Percentiles rank a stretch among this genome's conserved stretches.
These are phyloP conservation scores for Xylaria cubensis DNA, from an alignment of 495 filamentous ascomycete genomes.

Conservation along the genomic window DNA sequence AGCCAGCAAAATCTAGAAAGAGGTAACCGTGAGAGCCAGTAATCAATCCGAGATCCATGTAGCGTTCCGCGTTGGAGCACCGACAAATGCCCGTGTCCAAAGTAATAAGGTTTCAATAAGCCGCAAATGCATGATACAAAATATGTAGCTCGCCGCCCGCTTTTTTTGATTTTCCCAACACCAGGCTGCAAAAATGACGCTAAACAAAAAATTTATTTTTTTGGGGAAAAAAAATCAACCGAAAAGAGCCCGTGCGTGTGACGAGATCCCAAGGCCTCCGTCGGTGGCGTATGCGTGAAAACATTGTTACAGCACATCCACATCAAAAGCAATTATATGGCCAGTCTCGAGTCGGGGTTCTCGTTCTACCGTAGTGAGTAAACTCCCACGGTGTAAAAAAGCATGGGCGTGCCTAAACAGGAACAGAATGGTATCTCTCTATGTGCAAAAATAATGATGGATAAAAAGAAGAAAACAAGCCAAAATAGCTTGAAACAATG, in stretches of 20 bases:
- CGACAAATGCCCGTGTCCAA: conserved; percentile 8
- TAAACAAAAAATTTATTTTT: background rate
- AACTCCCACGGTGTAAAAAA: background rate
- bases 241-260: conserved; percentile 5
- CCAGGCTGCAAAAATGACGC: conserved; percentile 13
- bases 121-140: conserved; percentile 25
- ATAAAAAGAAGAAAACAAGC: background rate
- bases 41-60: conserved; percentile 29
- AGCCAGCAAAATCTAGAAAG: background rate
- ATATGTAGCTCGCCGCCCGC: conserved; percentile 23
- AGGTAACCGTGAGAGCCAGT: background rate
- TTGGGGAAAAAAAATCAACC: background rate
- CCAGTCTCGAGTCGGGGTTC: background rate
- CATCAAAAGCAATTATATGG: conserved; percentile 6
- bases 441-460: conserved; percentile 3
- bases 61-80: conserved; percentile 19
- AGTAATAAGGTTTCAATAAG: conserved; percentile 14
- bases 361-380: background rate
- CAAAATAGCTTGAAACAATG: conserved; percentile 2
- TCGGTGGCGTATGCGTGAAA: background rate
- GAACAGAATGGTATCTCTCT: conserved; percentile 31
- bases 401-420: conserved; percentile 13
- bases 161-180: conserved; percentile 14
- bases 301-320: conserved; percentile 5
- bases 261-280: background rate